phyloP scores from a whole-genome alignment of 1,139 yeast species.

The Candida smagusa region DNA sequence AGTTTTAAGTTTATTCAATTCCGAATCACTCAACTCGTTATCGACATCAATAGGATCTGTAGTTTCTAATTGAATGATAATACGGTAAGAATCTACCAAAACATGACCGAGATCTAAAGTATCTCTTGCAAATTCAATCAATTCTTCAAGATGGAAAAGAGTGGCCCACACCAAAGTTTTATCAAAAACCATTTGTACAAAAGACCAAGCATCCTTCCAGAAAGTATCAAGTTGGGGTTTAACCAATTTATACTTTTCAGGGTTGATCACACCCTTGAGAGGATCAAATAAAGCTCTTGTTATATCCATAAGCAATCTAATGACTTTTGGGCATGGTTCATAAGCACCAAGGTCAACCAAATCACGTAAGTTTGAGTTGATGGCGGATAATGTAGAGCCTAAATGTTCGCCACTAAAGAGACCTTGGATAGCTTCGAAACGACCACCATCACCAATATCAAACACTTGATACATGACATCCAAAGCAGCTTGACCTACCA shows the following conservation, averaged over 20 bases:
- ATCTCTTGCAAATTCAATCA: conserved; percentile 83
- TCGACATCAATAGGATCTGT: conserved; percentile 15
- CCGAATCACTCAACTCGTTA: conserved; percentile 9
- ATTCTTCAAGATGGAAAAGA: conserved; percentile 50
- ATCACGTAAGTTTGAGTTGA: conserved; percentile 42
- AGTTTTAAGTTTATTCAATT: conserved; percentile 19
- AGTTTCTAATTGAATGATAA: conserved; percentile 29
- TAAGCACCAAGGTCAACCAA: conserved; percentile 50
- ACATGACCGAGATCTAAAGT: conserved; percentile 74
- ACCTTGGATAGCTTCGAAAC: conserved; percentile 66
- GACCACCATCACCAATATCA: conserved; percentile 55
- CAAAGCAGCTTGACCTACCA: conserved; percentile 63
- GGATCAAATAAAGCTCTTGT: conserved; percentile 65
- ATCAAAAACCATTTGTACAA: conserved; percentile 64
- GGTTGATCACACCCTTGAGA: conserved; percentile 44
- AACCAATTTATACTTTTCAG: conserved; percentile 8
- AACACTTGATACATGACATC: conserved; percentile 73
- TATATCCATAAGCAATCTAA: conserved; percentile 74
- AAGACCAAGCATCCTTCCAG: conserved; percentile 74
- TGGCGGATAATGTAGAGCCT: conserved; percentile 45
- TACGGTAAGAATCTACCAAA: conserved; percentile 61
- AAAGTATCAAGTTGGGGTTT: conserved; percentile 27
- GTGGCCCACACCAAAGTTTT: conserved; percentile 75
- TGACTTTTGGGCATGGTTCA: conserved; percentile 75
- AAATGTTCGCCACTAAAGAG: conserved; percentile 40